phyloP scores from a whole-genome alignment of 345 rosid genomes.

The Camelina hispida region DNA sequence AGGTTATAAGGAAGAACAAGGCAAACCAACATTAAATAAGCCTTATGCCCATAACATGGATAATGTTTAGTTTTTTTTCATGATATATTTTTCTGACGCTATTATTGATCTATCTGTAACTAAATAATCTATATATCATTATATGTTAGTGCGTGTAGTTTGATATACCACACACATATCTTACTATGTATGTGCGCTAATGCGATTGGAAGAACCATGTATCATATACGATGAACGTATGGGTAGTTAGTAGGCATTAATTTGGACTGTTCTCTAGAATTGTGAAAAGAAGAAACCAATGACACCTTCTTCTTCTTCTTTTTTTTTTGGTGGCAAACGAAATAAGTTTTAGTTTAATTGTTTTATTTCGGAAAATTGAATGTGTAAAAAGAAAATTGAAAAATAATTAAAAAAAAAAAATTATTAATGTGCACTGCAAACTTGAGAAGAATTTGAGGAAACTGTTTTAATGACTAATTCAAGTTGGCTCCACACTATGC shows the following conservation, averaged over 20 bases:
- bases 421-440: conserved; percentile 1
- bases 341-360: not conserved
- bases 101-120: not conserved
- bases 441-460: conserved; percentile 26
- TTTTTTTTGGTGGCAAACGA: not conserved
- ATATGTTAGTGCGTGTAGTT: not conserved
- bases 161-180: too few species aligned
- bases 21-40: conserved; percentile 14
- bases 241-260: not conserved
- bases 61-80: not conserved
- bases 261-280: conserved; percentile 10
- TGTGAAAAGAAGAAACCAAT: not conserved
- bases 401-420: not conserved
- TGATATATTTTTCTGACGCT: not conserved
- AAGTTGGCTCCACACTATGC: conserved; percentile 26
- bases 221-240: conserved; percentile 19
- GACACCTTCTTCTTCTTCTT: not conserved
- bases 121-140: not conserved
- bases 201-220: conserved; percentile 2
- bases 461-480: conserved; percentile 30
- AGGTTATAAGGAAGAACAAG: not conserved
- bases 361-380: not conserved
- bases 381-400: not conserved
- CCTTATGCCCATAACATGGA: conserved; percentile 17
- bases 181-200: conserved; percentile 1